Conservation (phyloP, 164 flowering plant genomes). For the Cinnamomum chago region DNA sequence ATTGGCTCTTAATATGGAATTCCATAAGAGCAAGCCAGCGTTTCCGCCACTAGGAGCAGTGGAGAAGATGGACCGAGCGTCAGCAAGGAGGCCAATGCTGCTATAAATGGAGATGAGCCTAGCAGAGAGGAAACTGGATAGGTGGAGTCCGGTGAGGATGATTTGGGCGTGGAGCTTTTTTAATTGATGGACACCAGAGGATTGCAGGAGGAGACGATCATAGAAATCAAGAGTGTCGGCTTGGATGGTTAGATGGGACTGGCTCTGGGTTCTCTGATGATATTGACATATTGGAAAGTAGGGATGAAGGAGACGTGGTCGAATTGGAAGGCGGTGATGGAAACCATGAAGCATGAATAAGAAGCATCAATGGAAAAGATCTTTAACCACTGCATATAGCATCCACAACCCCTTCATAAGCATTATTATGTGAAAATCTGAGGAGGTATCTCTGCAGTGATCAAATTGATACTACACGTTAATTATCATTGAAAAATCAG, state of each 20-base stretch:
- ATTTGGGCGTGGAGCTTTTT: slow-evolving; percentile 48
- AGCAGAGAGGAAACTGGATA: slow-evolving; percentile 49
- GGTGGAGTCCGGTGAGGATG: slow-evolving; percentile 24
- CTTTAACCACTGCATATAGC: no score
- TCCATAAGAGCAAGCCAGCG: slow-evolving; percentile 47
- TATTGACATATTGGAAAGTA: neutral
- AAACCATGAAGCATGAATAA: slow-evolving; percentile 1
- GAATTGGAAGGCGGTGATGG: neutral
- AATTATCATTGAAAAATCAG: no score
- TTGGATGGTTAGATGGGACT: slow-evolving; percentile 2
- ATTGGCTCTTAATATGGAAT: slow-evolving; percentile 67
- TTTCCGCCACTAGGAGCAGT: slow-evolving; percentile 16
- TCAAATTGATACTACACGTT: no score
- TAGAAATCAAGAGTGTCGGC: slow-evolving; percentile 29
- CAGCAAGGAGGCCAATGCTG: slow-evolving; percentile 30
- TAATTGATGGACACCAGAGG: slow-evolving; percentile 25
- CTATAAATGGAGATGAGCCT: slow-evolving; percentile 45
- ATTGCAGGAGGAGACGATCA: slow-evolving; percentile 41
- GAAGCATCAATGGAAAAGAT: neutral
- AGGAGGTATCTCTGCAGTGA: no score
- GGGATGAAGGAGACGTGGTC: neutral
- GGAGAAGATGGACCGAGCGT: slow-evolving; percentile 48
- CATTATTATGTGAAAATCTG: no score
- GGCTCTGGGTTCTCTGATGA: neutral
- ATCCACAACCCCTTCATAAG: no score